Evolutionary conservation across 2,329 filamentous ascomycete species (phyloP), one percentile per base, ranked within the genome.

Genomic region (Escovopsis sp.): DNA sequence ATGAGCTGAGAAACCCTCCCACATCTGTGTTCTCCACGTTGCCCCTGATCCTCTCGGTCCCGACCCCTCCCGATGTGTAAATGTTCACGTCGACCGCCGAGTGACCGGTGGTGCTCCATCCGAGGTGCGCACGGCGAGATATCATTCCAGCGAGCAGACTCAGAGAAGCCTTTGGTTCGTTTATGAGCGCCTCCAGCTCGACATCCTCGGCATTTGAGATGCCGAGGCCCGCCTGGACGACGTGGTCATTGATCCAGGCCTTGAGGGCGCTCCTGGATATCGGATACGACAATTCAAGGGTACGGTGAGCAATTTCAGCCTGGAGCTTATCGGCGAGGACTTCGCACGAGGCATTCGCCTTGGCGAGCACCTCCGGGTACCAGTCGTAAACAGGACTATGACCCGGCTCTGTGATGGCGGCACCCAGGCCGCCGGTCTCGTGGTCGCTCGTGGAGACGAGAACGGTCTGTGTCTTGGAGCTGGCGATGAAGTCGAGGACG

Each of bases 11-110:
- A 55, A 94, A 98, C 31, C 70, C 63, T 25, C 90, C 90, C 1
- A 98, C 70, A 18, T 96, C 86, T 1, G 79, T 96, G 53, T 98
- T 98, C 63, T 98, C 90, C 36, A 92, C 78, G 54, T 96, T 96
- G 7, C 88, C 88, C 3, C 72, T 62, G 6, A 94, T 65, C 12
- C 68, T 64, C 30, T 71, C 67, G 1, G 77, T 72, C 27, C 71
- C 66, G 0, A 72, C 66, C 4, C 82, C 76, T 31, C 68, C 66
- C 0, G 81, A 87, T 35, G 82, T 79, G 60, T 96, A 98, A 45
- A 98, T 84, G 56, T 98, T 98, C 33, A 98, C 90, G 53, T 98
- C 90, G 7, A 90, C 86, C 35, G 79, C 90, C 15, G 79, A 81
- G 60, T 98, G 90, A 19, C 90, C 90, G 54, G 94, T 88, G 0